Evolutionary conservation across 345 rosid species (phyloP).

Genomic region (Gossypium australe): DNA sequence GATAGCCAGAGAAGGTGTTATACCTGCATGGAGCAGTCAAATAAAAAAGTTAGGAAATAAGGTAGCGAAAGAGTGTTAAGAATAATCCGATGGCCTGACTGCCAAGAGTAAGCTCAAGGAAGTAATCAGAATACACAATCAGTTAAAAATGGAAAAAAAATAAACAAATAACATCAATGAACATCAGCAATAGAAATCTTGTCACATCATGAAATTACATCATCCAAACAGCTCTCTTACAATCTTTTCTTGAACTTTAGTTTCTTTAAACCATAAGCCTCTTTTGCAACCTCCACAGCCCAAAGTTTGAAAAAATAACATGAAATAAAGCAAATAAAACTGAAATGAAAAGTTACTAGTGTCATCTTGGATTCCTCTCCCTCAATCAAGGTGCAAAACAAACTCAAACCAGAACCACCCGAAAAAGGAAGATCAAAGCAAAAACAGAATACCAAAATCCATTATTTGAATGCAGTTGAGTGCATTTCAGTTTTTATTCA

Average conservation of each 20-base stretch:
- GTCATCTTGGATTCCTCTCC: not conserved
- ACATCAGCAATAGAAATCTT: not conserved
- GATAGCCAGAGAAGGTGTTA: constrained; percentile 87
- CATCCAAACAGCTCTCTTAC: not conserved
- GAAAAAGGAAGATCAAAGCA: not conserved
- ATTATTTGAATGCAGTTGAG: not conserved
- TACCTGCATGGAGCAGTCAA: constrained; percentile 46
- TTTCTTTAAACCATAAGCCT: not conserved
- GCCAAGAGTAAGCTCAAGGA: not conserved
- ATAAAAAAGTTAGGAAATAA: not conserved
- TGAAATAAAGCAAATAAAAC: not conserved
- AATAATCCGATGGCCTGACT: not conserved
- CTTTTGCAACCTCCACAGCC: not conserved
- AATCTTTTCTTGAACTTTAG: not conserved
- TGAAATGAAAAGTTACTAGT: not conserved
- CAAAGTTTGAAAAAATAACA: not conserved
- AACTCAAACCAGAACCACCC: not conserved
- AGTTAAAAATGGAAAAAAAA: not conserved
- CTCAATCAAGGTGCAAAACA: not conserved
- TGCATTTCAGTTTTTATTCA: not conserved
- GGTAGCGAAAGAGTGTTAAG: not conserved
- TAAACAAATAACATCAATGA: not conserved
- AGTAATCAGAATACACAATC: constrained; percentile 1
- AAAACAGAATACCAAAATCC: not conserved
- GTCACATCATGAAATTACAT: not conserved